These are phyloP conservation scores for Jimgerdemannia lactiflua DNA, from an alignment of 192 early-diverging fungal genomes.

Conservation along the genomic window DNA sequence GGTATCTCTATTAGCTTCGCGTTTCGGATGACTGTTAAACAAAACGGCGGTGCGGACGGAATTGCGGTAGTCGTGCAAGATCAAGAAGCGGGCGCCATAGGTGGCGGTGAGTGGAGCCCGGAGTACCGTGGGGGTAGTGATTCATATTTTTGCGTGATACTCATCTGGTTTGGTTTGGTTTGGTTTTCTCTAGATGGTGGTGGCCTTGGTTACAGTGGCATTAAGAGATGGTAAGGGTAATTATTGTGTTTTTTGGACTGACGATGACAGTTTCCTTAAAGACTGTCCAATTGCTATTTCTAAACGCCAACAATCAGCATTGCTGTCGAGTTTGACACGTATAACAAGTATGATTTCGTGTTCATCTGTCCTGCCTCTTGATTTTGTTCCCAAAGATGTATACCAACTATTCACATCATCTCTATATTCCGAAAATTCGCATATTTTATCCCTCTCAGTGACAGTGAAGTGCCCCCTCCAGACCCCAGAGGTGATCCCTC, in stretches of 20 bases:
- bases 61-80: constrained; percentile 32
- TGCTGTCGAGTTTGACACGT: constrained; percentile 38
- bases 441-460: not conserved
- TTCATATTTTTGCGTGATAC: too few relatives aligned
- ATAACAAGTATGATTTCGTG: constrained; percentile 28
- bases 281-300: not conserved
- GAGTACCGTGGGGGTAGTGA: too few relatives aligned
- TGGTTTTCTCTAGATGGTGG: constrained; percentile 18
- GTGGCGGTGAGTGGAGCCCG: constrained; percentile 7
- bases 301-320: constrained; percentile 13
- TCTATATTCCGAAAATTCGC: too few relatives aligned
- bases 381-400: too few relatives aligned
- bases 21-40: constrained; percentile 21
- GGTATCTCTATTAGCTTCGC: constrained; percentile 21
- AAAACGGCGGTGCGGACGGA: constrained; percentile 27
- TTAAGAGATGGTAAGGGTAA: constrained; percentile 26
- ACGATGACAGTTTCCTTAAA: not conserved
- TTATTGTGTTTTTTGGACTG: not conserved
- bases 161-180: too few relatives aligned
- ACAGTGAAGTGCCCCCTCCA: too few relatives aligned
- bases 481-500: constrained; percentile 30
- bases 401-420: not conserved
- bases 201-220: constrained; percentile 33
- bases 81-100: constrained; percentile 1
- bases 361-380: too few relatives aligned